Conservation (phyloP, 2,329 filamentous ascomycete species). For the Dothideomycetes sp. region DNA sequence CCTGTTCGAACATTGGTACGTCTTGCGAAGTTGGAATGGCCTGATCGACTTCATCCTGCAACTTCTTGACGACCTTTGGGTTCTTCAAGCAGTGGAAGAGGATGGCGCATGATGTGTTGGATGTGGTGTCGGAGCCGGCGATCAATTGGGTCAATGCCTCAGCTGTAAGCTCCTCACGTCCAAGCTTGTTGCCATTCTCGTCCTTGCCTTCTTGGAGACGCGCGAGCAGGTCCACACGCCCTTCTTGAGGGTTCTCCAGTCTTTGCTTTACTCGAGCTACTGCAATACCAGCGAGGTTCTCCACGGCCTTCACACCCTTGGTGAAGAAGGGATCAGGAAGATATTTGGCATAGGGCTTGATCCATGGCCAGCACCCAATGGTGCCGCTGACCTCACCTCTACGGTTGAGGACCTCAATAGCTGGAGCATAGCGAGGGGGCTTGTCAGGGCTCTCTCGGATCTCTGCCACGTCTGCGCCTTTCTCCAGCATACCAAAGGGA, state of each 20-base stretch:
- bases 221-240: slow-evolving; percentile 69
- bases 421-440: slow-evolving; percentile 58
- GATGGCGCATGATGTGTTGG: slow-evolving; percentile 71
- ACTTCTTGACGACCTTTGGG: slow-evolving; percentile 57
- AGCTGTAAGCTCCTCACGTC: slow-evolving; percentile 70
- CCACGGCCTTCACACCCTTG: slow-evolving; percentile 60
- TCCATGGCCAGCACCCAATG: slow-evolving; percentile 59
- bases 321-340: slow-evolving; percentile 75
- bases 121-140: slow-evolving; percentile 66
- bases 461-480: slow-evolving; percentile 66
- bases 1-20: slow-evolving; percentile 61
- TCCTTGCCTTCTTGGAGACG: slow-evolving; percentile 80
- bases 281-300: slow-evolving; percentile 78
- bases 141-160: slow-evolving; percentile 86
- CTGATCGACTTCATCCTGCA: slow-evolving; percentile 66
- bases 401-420: slow-evolving; percentile 80
- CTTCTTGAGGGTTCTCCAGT: slow-evolving; percentile 52
- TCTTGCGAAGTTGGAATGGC: slow-evolving; percentile 48
- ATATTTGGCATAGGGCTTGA: slow-evolving; percentile 73
- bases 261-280: slow-evolving; percentile 69
- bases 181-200: slow-evolving; percentile 63
- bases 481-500: slow-evolving; percentile 72
- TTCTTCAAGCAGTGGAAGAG: slow-evolving; percentile 65
- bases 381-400: slow-evolving; percentile 73
- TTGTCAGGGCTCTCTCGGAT: slow-evolving; percentile 51